Evolutionary conservation across 139 green algal genomes (phyloP).

Genomic region (Asterochloris sp.): DNA sequence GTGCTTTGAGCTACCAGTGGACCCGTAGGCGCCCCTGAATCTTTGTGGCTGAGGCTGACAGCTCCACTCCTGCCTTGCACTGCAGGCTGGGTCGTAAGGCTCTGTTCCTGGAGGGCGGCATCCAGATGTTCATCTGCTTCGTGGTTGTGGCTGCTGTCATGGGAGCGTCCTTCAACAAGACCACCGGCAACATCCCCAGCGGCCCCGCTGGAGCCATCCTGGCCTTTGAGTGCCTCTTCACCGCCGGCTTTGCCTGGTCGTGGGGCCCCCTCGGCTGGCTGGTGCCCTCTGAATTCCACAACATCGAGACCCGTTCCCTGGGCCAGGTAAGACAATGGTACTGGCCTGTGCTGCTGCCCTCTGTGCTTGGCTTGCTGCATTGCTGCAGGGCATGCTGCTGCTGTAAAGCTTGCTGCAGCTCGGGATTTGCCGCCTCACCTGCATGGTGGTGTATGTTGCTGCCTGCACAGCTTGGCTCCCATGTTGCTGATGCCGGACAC

Average conservation of each 20-base stretch:
- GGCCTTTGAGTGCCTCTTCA: slow-evolving; percentile 45
- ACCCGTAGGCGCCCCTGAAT: too few relatives aligned
- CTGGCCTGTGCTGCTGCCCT: neutral
- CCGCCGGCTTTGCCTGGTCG: slow-evolving; percentile 52
- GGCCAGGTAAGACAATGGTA: neutral
- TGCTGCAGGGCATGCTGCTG: neutral
- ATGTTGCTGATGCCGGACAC: too few relatives aligned
- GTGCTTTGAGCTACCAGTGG: too few relatives aligned
- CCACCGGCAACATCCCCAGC: slow-evolving; percentile 10
- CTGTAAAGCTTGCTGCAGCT: too few relatives aligned
- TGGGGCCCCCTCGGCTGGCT: slow-evolving; percentile 61
- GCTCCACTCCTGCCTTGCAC: neutral
- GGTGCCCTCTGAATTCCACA: slow-evolving; percentile 41
- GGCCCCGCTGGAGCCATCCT: slow-evolving; percentile 14
- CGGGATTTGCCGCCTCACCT: too few relatives aligned
- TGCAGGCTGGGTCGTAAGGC: slow-evolving; percentile 16
- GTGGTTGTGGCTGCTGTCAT: slow-evolving; percentile 10
- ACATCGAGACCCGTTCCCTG: slow-evolving; percentile 24
- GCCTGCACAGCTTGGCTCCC: too few relatives aligned
- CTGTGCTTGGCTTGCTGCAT: neutral
- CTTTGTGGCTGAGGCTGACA: neutral
- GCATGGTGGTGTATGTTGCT: too few relatives aligned
- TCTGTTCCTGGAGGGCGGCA: slow-evolving; percentile 14
- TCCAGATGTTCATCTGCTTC: slow-evolving; percentile 18
- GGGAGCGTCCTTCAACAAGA: slow-evolving; percentile 17